These are phyloP conservation scores for Lumnitzera racemosa DNA, from an alignment of 345 rosid species.

Conservation along the genomic window DNA sequence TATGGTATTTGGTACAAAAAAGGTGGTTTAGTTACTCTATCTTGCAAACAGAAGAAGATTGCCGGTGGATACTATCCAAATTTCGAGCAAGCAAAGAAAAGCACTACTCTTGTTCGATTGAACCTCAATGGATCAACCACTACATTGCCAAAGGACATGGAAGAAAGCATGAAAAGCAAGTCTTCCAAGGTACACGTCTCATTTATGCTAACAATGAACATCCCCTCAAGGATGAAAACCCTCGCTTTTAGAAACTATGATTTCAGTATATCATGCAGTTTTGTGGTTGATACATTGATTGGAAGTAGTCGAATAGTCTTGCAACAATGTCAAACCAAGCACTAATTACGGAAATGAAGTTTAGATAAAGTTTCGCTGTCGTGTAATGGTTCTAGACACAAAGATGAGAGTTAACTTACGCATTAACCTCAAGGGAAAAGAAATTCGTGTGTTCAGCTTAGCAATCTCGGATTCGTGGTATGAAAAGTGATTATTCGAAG, in stretches of 20 bases:
- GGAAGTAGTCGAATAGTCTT: conserved; percentile 12
- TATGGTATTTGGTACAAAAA: conserved; percentile 13
- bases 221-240: conserved; percentile 15
- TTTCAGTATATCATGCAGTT: conserved; percentile 6
- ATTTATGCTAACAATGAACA: conserved; percentile 6
- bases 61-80: conserved; percentile 10
- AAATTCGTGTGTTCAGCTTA: no score
- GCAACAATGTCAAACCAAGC: conserved; percentile 23
- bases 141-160: conserved; percentile 6
- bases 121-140: conserved; percentile 4
- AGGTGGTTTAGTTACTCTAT: conserved; percentile 13
- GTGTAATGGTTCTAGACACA: no score
- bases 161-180: conserved; percentile 1
- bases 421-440: no score
- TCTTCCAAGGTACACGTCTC: conserved; percentile 6
- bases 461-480: no score
- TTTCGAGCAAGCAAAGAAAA: conserved; percentile 6
- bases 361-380: no score
- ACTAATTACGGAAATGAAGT: not conserved
- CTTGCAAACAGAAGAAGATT: conserved; percentile 2
- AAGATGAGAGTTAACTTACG: no score
- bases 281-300: conserved; percentile 17
- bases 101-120: not conserved
- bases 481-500: no score
- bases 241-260: conserved; percentile 5